Conservation (phyloP, 2,329 filamentous ascomycete genomes). For the Zasmidium angulare region DNA sequence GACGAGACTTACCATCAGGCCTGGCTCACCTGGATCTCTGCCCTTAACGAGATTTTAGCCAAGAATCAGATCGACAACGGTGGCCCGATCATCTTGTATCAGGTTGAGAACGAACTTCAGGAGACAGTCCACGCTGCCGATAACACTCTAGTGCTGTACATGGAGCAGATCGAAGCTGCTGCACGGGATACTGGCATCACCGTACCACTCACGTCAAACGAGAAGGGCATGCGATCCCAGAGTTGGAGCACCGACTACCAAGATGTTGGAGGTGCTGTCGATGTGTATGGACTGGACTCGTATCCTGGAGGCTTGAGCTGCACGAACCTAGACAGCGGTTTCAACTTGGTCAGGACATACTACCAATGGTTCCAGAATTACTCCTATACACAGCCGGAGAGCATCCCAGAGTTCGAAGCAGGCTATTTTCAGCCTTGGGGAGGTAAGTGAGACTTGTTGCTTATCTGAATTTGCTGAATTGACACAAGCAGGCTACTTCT, state of each 20-base stretch:
- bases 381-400: constrained; percentile 49
- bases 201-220: constrained; percentile 59
- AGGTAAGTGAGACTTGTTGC: constrained; percentile 35
- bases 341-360: constrained; percentile 50
- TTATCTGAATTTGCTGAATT: background rate
- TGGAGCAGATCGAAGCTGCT: constrained; percentile 56
- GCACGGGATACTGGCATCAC: constrained; percentile 59
- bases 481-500: constrained; percentile 4
- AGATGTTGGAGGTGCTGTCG: constrained; percentile 56
- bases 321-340: constrained; percentile 57
- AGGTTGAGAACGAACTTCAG: constrained; percentile 58
- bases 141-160: constrained; percentile 50
- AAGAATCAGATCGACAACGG: constrained; percentile 59
- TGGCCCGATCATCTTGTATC: constrained; percentile 57
- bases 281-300: constrained; percentile 49
- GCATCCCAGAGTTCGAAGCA: constrained; percentile 60
- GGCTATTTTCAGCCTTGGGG: constrained; percentile 63
- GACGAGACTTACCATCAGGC: constrained; percentile 50
- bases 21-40: constrained; percentile 51
- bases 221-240: constrained; percentile 60
- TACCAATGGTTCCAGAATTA: constrained; percentile 43
- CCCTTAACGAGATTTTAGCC: constrained; percentile 52
- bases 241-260: constrained; percentile 61
- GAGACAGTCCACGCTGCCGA: constrained; percentile 42
- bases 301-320: constrained; percentile 62